Evolutionary conservation across 176 grass and related monocot species (phyloP).

Genomic region (bread wheat (Triticum aestivum)): IWGSC_CS_RefSeq_v2.1 NC_057813.1:450989105-450989604

Average conservation of each 20-base stretch:
- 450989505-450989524: no score
- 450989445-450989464: no score
- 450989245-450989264: not conserved
- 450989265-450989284: not conserved
- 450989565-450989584: no score
- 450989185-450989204: not conserved
- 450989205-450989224: not conserved
- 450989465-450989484: no score
- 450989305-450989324: constrained; percentile 14
- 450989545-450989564: no score
- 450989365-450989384: not conserved
- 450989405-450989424: not conserved
- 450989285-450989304: not conserved
- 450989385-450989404: not conserved
- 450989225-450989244: not conserved
- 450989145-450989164: not conserved
- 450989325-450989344: not conserved
- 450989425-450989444: not conserved
- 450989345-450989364: constrained; percentile 8
- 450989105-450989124: not conserved
- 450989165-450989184: not conserved
- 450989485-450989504: no score
- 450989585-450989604: no score
- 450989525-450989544: no score
- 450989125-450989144: constrained; percentile 23